phyloP scores from a whole-genome alignment of 73 alveolate species.

The Paramecium tetraurelia region DNA sequence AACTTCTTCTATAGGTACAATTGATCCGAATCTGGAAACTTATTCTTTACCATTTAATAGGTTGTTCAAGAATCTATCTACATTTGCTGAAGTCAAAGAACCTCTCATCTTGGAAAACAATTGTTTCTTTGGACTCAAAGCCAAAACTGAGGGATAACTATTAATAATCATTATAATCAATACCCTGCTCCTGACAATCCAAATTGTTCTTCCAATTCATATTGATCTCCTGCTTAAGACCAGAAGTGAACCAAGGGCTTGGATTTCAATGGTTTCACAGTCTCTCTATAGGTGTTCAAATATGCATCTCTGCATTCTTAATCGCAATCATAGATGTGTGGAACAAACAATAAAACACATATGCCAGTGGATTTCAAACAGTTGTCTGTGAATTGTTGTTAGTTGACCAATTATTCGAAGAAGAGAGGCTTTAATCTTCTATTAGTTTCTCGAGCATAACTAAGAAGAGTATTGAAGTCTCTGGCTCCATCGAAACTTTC shows the following conservation, averaged over 20 bases:
- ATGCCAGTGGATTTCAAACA: constrained; percentile 37
- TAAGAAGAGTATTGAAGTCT: background rate
- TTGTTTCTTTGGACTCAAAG: constrained; percentile 59
- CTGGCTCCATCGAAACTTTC: constrained; percentile 51
- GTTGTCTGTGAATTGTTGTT: background rate
- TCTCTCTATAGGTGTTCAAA: constrained; percentile 64
- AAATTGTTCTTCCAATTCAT: constrained; percentile 81
- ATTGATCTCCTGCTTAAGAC: constrained; percentile 87
- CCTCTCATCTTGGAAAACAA: constrained; percentile 55
- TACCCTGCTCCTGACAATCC: constrained; percentile 80
- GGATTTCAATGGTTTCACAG: constrained; percentile 78
- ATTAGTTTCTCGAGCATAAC: constrained; percentile 47
- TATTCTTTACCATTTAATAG: constrained; percentile 42
- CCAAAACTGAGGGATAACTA: constrained; percentile 92
- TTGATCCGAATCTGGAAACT: constrained; percentile 4
- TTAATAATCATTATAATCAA: background rate
- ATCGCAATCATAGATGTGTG: constrained; percentile 86
- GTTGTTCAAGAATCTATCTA: constrained; percentile 12
- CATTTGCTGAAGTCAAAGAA: constrained; percentile 39
- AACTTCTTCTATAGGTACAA: background rate
- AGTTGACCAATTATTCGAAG: background rate
- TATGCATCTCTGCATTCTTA: constrained; percentile 83
- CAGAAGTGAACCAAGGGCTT: constrained; percentile 87
- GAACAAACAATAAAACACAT: constrained; percentile 83
- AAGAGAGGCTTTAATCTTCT: constrained; percentile 21